Percentiles rank a stretch among this genome's conserved stretches.
Conservation (phyloP, 805 yeast species). For the Lipomyces lipofer region DNA sequence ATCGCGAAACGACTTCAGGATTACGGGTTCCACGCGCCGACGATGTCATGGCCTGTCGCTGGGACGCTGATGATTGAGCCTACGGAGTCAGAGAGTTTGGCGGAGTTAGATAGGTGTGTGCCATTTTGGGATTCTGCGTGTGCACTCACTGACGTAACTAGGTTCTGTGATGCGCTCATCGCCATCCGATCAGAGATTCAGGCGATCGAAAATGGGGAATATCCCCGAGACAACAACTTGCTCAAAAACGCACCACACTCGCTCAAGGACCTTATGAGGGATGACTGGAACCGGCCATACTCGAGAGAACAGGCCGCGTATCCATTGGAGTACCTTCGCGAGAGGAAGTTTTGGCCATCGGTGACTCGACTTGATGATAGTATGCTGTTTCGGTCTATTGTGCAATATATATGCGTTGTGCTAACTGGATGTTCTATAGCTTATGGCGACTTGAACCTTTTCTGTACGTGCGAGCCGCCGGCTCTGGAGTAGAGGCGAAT, state of each 20-base stretch:
- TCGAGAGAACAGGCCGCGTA: conserved; percentile 91
- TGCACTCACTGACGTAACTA: no score
- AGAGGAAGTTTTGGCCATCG: conserved; percentile 90
- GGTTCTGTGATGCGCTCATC: conserved; percentile 85
- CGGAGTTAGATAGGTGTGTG: conserved; percentile 86
- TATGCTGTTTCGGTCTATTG: neutral
- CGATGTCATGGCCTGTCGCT: conserved; percentile 98
- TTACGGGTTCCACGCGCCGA: conserved; percentile 98
- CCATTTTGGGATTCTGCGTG: no score
- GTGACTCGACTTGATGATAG: conserved; percentile 86
- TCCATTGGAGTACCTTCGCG: conserved; percentile 74
- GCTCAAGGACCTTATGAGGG: conserved; percentile 67
- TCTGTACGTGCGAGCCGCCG: conserved; percentile 73
- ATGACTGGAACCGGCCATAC: conserved; percentile 88
- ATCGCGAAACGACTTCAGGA: conserved; percentile 96
- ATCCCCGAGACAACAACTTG: conserved; percentile 58
- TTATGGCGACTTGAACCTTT: conserved; percentile 86
- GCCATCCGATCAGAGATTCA: conserved; percentile 80
- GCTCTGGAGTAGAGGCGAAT: no score
- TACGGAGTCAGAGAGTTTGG: conserved; percentile 88
- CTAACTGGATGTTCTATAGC: conserved; percentile 41
- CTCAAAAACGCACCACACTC: conserved; percentile 93
- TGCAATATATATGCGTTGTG: neutral
- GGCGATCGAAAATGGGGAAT: conserved; percentile 63
- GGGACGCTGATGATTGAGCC: conserved; percentile 98